A percentile compares a stretch with the other conserved stretches of the same genome.
Evolutionary conservation across 352 stramenopile genomes (phyloP).

Genomic region (Salisapilia sapeloensis): DNA sequence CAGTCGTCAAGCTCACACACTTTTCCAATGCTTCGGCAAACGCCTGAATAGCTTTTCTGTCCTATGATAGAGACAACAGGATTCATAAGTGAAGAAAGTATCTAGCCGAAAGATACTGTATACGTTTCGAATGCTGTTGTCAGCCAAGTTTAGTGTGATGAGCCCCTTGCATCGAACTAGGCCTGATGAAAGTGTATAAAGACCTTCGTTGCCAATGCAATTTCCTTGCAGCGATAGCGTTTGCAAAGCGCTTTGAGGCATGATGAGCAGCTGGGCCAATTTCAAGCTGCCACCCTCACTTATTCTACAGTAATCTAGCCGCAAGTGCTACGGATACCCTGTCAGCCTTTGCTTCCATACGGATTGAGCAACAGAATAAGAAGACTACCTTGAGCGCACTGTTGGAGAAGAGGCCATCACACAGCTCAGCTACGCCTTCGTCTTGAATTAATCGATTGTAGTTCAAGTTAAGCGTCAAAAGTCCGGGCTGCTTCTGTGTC

Average conservation of each 20-base stretch:
- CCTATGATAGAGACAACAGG: not conserved
- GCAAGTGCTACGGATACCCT: conserved; percentile 30
- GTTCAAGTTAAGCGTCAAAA: conserved; percentile 58
- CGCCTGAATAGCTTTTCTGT: conserved; percentile 1
- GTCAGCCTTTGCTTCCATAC: too few relatives aligned
- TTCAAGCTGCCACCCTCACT: conserved; percentile 27
- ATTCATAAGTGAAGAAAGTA: not conserved
- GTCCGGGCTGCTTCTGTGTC: conserved; percentile 25
- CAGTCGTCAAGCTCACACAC: conserved; percentile 44
- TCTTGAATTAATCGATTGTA: conserved; percentile 54
- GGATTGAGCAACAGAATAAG: not conserved
- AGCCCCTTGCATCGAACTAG: conserved; percentile 39
- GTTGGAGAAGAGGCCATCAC: conserved; percentile 56
- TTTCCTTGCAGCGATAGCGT: conserved; percentile 57
- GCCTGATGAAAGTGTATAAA: conserved; percentile 53
- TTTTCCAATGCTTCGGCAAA: conserved; percentile 48
- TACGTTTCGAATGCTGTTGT: conserved; percentile 68
- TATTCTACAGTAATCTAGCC: conserved; percentile 57
- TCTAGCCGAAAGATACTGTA: not conserved
- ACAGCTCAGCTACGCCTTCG: conserved; percentile 25
- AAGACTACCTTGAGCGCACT: conserved; percentile 31
- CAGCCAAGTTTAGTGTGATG: conserved; percentile 46
- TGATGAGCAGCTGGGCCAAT: conserved; percentile 48
- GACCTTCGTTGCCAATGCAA: conserved; percentile 23
- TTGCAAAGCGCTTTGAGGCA: conserved; percentile 26